Evolutionary conservation across 495 filamentous ascomycete genomes (phyloP).

Genomic region (Aspergillus egyptiacus): DNA sequence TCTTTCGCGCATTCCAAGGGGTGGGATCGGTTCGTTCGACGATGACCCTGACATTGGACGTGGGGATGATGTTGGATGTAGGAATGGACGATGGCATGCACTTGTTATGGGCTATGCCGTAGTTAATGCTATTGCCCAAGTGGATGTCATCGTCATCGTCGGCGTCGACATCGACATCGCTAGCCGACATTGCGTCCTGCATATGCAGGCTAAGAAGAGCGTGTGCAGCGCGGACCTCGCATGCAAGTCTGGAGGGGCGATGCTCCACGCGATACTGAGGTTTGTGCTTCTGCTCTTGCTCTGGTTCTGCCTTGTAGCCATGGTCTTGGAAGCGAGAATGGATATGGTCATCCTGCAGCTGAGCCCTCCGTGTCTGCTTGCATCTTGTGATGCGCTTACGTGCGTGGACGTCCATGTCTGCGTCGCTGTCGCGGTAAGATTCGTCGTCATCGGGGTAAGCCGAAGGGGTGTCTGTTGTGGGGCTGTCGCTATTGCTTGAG

Average conservation of each 20-base stretch:
- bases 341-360: too few species aligned
- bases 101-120: not conserved
- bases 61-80: not conserved
- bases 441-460: conserved; percentile 12
- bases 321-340: too few species aligned
- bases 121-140: not conserved
- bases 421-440: conserved; percentile 15
- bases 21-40: too few species aligned
- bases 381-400: not conserved
- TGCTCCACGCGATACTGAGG: not conserved
- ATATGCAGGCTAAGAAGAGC: conserved; percentile 51
- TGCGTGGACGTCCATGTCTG: not conserved
- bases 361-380: not conserved
- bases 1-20: not conserved
- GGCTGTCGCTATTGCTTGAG: not conserved
- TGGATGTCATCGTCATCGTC: not conserved
- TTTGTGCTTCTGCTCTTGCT: conserved; percentile 5
- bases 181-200: conserved; percentile 31
- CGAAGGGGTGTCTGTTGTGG: not conserved
- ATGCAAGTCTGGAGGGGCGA: conserved; percentile 7
- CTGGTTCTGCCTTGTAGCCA: not conserved
- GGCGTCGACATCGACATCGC: conserved; percentile 6
- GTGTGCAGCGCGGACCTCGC: conserved; percentile 52
- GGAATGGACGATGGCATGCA: too few species aligned
- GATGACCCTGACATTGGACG: too few species aligned